phyloP scores from a whole-genome alignment of 805 yeast species.

The Pichia pseudocactophila region DNA sequence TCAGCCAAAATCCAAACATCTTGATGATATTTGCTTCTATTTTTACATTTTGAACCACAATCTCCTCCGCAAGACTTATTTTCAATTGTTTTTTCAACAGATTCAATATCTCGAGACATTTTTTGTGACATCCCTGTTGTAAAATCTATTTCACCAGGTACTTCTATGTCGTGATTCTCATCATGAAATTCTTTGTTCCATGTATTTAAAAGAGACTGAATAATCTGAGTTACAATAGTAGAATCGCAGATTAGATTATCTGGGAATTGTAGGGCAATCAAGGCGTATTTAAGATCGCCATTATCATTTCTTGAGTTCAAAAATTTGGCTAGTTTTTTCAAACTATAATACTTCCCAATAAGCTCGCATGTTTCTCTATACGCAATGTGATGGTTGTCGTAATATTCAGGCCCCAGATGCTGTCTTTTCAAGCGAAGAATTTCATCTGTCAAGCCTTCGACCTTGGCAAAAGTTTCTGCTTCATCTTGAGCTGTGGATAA shows the following conservation, averaged over 20 bases:
- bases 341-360: constrained; percentile 45
- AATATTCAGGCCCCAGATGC: constrained; percentile 24
- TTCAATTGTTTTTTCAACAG: constrained; percentile 23
- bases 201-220: constrained; percentile 34
- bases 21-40: constrained; percentile 15
- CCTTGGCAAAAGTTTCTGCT: constrained; percentile 39
- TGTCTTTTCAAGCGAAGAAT: constrained; percentile 13
- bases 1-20: constrained; percentile 83
- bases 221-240: constrained; percentile 50
- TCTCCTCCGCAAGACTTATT: constrained; percentile 23
- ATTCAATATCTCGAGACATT: constrained; percentile 7
- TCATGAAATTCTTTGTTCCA: constrained; percentile 7
- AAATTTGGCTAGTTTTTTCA: constrained; percentile 25
- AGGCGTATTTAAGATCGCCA: constrained; percentile 28
- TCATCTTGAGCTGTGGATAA: constrained; percentile 71
- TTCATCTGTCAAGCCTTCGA: constrained; percentile 19
- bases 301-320: constrained; percentile 21
- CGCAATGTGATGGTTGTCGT: constrained; percentile 18
- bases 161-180: background rate
- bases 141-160: constrained; percentile 10
- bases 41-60: constrained; percentile 24
- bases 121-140: background rate
- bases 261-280: constrained; percentile 84
- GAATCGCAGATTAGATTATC: constrained; percentile 75
- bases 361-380: constrained; percentile 23